Conservation (phyloP, 805 yeast species). For the Wickerhamiella brachini region DNA sequence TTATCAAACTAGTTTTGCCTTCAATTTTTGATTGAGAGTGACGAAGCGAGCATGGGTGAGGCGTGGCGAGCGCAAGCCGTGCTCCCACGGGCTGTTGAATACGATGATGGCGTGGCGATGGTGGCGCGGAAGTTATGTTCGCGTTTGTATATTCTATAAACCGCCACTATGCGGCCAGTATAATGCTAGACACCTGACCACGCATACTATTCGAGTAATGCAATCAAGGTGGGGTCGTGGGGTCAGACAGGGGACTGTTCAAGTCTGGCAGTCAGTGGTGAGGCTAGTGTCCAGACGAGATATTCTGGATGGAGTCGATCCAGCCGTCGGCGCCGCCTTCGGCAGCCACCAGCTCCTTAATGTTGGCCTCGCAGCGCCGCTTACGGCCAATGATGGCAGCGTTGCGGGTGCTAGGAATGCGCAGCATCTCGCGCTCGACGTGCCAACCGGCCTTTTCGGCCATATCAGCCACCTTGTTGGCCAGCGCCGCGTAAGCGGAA, state of each 20-base stretch:
- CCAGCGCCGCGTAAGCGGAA: constrained; percentile 74
- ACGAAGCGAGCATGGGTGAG: too few species aligned
- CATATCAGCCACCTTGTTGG: constrained; percentile 66
- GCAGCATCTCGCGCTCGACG: constrained; percentile 68
- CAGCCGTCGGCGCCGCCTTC: constrained; percentile 90
- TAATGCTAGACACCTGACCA: too few species aligned
- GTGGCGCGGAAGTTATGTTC: too few species aligned
- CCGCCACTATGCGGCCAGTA: too few species aligned
- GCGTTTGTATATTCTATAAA: background rate
- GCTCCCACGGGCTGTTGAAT: too few species aligned
- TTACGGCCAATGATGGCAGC: constrained; percentile 71
- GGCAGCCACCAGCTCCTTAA: constrained; percentile 47
- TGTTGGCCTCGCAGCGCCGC: constrained; percentile 20
- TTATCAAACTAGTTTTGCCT: too few species aligned
- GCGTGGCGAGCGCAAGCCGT: too few species aligned
- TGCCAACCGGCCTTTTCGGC: constrained; percentile 68
- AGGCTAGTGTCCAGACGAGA: background rate
- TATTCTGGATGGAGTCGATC: constrained; percentile 36
- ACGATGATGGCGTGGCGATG: too few species aligned
- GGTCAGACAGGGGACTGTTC: background rate
- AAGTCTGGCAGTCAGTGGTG: background rate
- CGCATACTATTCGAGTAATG: too few species aligned
- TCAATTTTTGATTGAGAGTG: too few species aligned
- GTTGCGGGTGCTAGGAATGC: constrained; percentile 90
- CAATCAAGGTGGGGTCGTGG: too few species aligned